Base-by-base conservation (phyloP, 176 grass and related monocot species). In the Dactylis glomerata region DNA sequence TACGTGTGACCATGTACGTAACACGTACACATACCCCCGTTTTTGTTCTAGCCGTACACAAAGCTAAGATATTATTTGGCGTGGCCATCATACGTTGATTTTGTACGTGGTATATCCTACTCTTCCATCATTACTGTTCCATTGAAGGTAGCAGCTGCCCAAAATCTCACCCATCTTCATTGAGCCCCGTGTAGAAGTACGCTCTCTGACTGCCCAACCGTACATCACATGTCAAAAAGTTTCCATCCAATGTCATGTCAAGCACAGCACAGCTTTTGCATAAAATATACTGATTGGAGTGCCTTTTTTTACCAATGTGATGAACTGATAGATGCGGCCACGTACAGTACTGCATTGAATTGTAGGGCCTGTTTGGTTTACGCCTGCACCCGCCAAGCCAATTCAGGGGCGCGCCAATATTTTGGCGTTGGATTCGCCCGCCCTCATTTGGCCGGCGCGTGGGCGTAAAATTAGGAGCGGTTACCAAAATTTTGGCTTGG, bases 41-140 rank as follows among this genome's bases (percentile, higher is more conserved):
- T 51, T 51, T 19, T 47, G 12, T 19, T 51, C 16, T 51, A 51
- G 16, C 16, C 49, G 49, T 51, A 51, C 49, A 51, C 49, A 51
- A 19, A 19, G 15, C 49, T 19, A 15, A 51, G 49, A 19, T 51
- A n/a, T 19, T 19, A 51, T 17, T 19, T 46, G 44, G 44, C 3
- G 44, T 11, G 44, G 44, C 44, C 44, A 46, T 46, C 34, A 3
- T 36, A 36, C 34, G 34, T 36, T 36, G 44, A 46, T 46, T 46
- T 20, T 15, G 17, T 51, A 51, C 17, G 49, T 51, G 5, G 49
- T 51, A 15, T 17, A 51, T 51, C 17, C 7, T 88, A 88, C 86
- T 84, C 66, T 83, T 88, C 63, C 40, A 88, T 77, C 68, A 47
- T 83, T 88, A 78, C 63, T 88, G 74, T 88, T 84, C 67, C 62